Base-by-base conservation (phyloP, 495 filamentous ascomycete species). In the Penicillium riverlandense region DNA sequence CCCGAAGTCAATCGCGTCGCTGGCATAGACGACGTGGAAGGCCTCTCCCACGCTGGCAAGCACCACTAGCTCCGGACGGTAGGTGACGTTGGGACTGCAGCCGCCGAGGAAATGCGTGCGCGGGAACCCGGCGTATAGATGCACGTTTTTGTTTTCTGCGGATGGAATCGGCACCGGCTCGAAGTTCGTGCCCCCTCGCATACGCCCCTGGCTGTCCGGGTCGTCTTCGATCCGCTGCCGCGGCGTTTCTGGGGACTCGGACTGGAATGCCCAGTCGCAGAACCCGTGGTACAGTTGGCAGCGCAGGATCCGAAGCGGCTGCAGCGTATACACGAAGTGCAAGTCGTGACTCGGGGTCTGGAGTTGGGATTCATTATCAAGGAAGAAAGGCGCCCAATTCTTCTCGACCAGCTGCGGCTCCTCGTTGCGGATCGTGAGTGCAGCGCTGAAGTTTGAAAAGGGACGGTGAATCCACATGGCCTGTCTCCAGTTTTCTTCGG, bases 361-460 rank as follows among this genome's bases (percentile, higher is more conserved):
- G 11, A 9, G 11, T 13, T 28, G 14, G 10, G 41, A 35, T 9
- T 16, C 7, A 16, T 27, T 14, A 7, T 15, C 16, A 16, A 37
- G 31, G 41, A 43, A 43, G 15, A 43, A 43, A 2, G 41, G 41
- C 9, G 41, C 41, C 41, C 41, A 43, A 34, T 43, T 43, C 16
- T 36, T 43, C 32, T 43, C 41, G 27, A 22, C 33, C 1, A 6
- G 1, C 14, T 28, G 16, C 9, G 11, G 31, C 4, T 16, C 31
- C 29, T 43, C 41, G 33, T 34, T 34, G 14, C 41, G 41, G 16
- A 43, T 43, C 15, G 13, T 43, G 10, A 43, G 14, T 10, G 41
- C n/a, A 3, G 31, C 29, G 14, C 32, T 43, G 6, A 36, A 7
- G 13, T 43, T 43, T 16, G 41, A 16, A 34, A 43, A 43, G 7